These are phyloP conservation scores for Plantago major DNA, from an alignment of 257 asterid genomes.

Conservation along the genomic window DNA sequence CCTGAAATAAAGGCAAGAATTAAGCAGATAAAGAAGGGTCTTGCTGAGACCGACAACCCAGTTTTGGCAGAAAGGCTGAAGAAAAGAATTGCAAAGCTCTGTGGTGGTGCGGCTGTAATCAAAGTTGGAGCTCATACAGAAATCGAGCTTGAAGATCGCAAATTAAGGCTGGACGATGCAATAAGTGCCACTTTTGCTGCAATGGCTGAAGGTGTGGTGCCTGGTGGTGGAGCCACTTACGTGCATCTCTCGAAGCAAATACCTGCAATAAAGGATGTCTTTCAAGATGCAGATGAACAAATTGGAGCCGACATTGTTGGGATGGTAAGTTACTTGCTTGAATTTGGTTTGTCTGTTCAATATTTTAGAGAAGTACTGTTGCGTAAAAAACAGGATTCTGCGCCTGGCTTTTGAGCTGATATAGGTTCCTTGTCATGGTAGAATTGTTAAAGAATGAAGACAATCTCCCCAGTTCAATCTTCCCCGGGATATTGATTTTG, in stretches of 20 bases:
- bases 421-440: neutral
- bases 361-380: neutral
- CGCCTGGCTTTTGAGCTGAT: neutral
- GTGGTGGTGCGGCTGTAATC: constrained; percentile 80
- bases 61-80: constrained; percentile 66
- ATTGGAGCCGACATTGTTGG: constrained; percentile 88
- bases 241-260: constrained; percentile 79
- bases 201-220: constrained; percentile 92
- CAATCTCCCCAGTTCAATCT: neutral
- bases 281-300: constrained; percentile 71
- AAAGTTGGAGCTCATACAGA: constrained; percentile 98
- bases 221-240: constrained; percentile 94
- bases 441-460: neutral
- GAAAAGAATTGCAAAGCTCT: constrained; percentile 82
- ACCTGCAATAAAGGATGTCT: constrained; percentile 45
- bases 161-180: constrained; percentile 90
- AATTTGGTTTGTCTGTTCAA: neutral
- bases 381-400: neutral
- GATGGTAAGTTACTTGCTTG: constrained; percentile 40
- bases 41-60: constrained; percentile 72
- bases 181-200: constrained; percentile 92
- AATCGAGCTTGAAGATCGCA: constrained; percentile 84
- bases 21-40: constrained; percentile 84
- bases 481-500: neutral
- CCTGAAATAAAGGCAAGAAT: constrained; percentile 93